phyloP scores from a whole-genome alignment of 2,329 filamentous ascomycete species.

The Oidium heveae region DNA sequence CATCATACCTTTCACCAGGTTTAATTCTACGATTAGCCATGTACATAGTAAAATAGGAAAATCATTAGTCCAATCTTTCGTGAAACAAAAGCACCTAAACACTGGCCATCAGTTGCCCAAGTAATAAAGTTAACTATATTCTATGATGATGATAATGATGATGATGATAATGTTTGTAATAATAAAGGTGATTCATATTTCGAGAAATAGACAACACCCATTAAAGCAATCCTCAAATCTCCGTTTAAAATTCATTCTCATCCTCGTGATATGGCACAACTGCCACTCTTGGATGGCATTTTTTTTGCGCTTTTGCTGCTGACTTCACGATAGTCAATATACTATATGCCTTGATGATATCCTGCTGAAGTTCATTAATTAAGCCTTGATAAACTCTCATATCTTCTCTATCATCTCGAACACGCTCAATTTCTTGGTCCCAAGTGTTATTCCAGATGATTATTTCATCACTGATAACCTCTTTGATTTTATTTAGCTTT shows the following conservation, averaged over 20 bases:
- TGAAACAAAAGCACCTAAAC: too few species aligned
- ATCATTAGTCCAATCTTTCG: too few species aligned
- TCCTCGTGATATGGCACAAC: conserved; percentile 29
- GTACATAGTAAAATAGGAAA: too few species aligned
- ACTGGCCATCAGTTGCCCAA: too few species aligned
- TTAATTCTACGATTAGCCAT: too few species aligned
- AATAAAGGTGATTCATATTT: too few species aligned
- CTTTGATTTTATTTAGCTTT: conserved; percentile 83
- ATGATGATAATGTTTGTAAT: too few species aligned
- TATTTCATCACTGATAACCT: conserved; percentile 76
- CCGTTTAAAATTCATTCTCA: conserved; percentile 21
- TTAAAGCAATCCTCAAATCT: too few species aligned
- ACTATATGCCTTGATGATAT: conserved; percentile 79
- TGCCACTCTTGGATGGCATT: conserved; percentile 29
- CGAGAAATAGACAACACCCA: too few species aligned
- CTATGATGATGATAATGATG: too few species aligned
- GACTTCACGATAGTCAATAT: conserved; percentile 91
- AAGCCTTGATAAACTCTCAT: conserved; percentile 94
- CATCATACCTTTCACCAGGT: too few species aligned
- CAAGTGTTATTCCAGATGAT: conserved; percentile 97
- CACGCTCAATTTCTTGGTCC: conserved; percentile 90
- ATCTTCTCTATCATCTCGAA: conserved; percentile 86
- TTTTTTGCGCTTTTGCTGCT: conserved; percentile 93
- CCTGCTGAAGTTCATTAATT: conserved; percentile 73
- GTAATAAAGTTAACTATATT: too few species aligned